Conservation (phyloP, 129 eudicot species). For the Sambucus nigra region DNA sequence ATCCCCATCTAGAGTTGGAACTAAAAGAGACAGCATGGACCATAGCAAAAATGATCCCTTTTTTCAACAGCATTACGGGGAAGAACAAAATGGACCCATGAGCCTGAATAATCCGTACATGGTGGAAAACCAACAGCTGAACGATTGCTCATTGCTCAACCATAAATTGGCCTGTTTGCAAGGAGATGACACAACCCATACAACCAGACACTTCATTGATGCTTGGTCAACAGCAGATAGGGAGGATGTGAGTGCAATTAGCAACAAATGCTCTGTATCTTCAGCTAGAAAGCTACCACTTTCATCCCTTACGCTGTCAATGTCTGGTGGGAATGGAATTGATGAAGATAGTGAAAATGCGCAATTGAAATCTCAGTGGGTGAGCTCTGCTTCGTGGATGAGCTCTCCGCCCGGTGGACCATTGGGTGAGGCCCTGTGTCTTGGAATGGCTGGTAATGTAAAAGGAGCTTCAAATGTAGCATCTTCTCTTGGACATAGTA, state of each 20-base stretch:
- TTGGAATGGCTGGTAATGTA: constrained; percentile 26
- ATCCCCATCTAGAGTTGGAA: constrained; percentile 27
- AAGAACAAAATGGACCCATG: constrained; percentile 4
- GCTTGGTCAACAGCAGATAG: constrained; percentile 47
- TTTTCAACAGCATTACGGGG: constrained; percentile 17
- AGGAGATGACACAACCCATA: constrained; percentile 1
- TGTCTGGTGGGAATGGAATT: constrained; percentile 32
- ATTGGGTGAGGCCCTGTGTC: constrained; percentile 72
- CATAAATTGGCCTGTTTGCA: constrained; percentile 1
- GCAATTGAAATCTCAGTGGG: constrained; percentile 28
- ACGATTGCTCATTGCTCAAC: neutral
- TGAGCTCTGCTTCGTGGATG: constrained; percentile 43
- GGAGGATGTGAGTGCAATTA: neutral
- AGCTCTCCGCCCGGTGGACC: constrained; percentile 63
- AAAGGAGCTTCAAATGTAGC: constrained; percentile 10
- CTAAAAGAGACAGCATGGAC: constrained; percentile 19
- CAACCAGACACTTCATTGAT: constrained; percentile 51
- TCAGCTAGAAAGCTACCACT: neutral
- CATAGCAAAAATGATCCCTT: constrained; percentile 5
- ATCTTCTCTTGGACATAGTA: constrained; percentile 26
- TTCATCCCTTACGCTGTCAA: constrained; percentile 36
- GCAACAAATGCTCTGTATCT: constrained; percentile 13
- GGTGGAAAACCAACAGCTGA: neutral
- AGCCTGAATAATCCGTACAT: constrained; percentile 5
- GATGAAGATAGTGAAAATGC: constrained; percentile 13